Conservation (phyloP, 306 rosid species). For the Luffa aegyptiaca region DNA sequence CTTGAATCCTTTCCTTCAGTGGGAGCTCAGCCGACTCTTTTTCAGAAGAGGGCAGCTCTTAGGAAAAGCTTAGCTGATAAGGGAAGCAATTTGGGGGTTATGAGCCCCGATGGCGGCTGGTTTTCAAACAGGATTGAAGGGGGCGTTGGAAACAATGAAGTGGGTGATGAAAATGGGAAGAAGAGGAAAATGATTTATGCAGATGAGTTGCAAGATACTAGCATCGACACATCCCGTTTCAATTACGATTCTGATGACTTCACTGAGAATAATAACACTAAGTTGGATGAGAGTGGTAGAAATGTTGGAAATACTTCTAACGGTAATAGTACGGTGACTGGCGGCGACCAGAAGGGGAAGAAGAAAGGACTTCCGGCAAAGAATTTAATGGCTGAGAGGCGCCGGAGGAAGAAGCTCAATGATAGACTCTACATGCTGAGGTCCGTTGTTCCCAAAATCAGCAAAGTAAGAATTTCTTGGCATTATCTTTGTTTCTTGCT, state of each 20-base stretch:
- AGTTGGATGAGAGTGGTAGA: slow-evolving; percentile 35
- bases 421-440: slow-evolving; percentile 95
- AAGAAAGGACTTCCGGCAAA: slow-evolving; percentile 89
- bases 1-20: slow-evolving; percentile 34
- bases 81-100: slow-evolving; percentile 32
- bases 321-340: slow-evolving; percentile 36
- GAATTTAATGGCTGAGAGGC: slow-evolving; percentile 98
- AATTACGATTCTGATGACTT: slow-evolving; percentile 81
- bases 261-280: slow-evolving; percentile 24
- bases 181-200: slow-evolving; percentile 17
- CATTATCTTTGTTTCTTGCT: background rate
- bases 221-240: slow-evolving; percentile 46
- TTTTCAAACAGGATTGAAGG: background rate
- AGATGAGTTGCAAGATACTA: slow-evolving; percentile 46
- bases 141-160: background rate
- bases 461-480: slow-evolving; percentile 52
- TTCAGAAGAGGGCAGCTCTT: slow-evolving; percentile 61
- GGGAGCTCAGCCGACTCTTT: slow-evolving; percentile 71
- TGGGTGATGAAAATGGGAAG: slow-evolving; percentile 1
- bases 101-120: slow-evolving; percentile 13
- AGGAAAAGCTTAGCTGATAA: slow-evolving; percentile 26
- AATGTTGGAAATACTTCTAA: slow-evolving; percentile 38
- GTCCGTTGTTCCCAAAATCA: slow-evolving; percentile 95
- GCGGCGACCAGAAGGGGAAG: slow-evolving; percentile 78
- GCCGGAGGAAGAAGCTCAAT: slow-evolving; percentile 95